Evolutionary conservation across 2,329 filamentous ascomycete genomes (phyloP).

Genomic region (Clarireedia sp.): DNA sequence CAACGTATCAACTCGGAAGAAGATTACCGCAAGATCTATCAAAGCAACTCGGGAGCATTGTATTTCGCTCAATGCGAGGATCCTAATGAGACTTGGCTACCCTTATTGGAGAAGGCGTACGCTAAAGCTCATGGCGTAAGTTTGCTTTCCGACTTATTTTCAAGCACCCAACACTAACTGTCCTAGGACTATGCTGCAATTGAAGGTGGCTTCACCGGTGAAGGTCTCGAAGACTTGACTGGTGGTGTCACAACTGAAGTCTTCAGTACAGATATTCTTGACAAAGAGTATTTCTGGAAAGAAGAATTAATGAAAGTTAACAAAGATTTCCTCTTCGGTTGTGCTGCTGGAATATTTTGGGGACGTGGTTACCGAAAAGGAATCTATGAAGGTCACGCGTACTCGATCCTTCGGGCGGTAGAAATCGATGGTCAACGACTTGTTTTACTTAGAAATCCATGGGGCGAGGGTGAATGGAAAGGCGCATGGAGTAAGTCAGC

Average conservation of each 20-base stretch:
- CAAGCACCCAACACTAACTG: not conserved
- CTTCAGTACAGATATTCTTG: conserved; percentile 60
- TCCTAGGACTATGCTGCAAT: not conserved
- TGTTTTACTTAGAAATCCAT: conserved; percentile 44
- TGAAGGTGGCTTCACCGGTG: conserved; percentile 20
- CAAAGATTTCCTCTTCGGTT: conserved; percentile 64
- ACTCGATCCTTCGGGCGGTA: conserved; percentile 47
- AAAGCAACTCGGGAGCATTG: conserved; percentile 58
- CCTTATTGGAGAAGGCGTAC: conserved; percentile 72
- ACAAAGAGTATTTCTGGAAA: conserved; percentile 74
- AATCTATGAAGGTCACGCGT: conserved; percentile 48
- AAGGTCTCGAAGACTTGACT: conserved; percentile 50
- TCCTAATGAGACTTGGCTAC: conserved; percentile 74
- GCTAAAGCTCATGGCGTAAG: conserved; percentile 72
- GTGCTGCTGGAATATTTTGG: conserved; percentile 34
- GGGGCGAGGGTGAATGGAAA: conserved; percentile 53
- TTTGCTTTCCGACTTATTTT: conserved; percentile 38
- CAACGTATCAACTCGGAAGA: conserved; percentile 27
- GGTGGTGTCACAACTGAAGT: conserved; percentile 63
- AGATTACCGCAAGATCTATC: conserved; percentile 42
- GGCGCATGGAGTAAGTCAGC: conserved; percentile 39
- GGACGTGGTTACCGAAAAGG: conserved; percentile 40
- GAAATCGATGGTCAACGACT: conserved; percentile 43
- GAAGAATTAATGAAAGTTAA: conserved; percentile 75
- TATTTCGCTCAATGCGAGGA: conserved; percentile 70